Conservation (phyloP, 1,284 basidiomycete genomes). For the Naganishia sp. region DNA sequence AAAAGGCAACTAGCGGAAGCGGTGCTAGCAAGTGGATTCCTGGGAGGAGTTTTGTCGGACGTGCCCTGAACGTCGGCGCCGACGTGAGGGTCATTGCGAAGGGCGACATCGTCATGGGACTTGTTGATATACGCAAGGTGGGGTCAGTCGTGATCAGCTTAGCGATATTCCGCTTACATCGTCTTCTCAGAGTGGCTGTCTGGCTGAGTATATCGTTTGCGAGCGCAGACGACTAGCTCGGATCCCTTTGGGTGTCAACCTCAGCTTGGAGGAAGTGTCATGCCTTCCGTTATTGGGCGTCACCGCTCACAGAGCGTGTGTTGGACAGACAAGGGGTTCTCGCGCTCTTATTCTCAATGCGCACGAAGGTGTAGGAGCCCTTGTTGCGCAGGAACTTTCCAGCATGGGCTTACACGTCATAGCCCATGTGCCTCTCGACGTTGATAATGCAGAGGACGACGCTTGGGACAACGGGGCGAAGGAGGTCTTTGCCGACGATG, state of each 20-base stretch:
- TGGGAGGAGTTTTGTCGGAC: conserved; percentile 77
- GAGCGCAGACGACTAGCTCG: conserved; percentile 75
- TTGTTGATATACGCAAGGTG: conserved; percentile 75
- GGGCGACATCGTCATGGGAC: conserved; percentile 79
- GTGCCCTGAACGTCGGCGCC: conserved; percentile 74
- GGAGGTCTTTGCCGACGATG: conserved; percentile 47
- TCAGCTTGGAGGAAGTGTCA: conserved; percentile 74
- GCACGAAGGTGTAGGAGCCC: conserved; percentile 71
- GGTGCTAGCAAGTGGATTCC: conserved; percentile 60
- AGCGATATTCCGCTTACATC: conserved; percentile 1
- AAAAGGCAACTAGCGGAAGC: conserved; percentile 31
- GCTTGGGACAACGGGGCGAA: conserved; percentile 48
- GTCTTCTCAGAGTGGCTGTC: conserved; percentile 67
- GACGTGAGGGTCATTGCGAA: conserved; percentile 70
- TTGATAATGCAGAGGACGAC: conserved; percentile 36
- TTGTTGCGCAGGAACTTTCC: conserved; percentile 71
- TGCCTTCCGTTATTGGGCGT: conserved; percentile 74
- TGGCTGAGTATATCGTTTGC: conserved; percentile 77
- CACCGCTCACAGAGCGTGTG: conserved; percentile 69
- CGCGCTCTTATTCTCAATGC: conserved; percentile 70
- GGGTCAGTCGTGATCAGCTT: conserved; percentile 37
- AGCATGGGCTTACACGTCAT: conserved; percentile 48
- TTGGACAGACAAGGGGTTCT: conserved; percentile 50
- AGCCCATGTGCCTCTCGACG: conserved; percentile 42
- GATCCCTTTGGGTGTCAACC: conserved; percentile 56